Evolutionary conservation across 306 rosid species (phyloP), one percentile per base, ranked within the genome.

Genomic region (Inga laurina): DNA sequence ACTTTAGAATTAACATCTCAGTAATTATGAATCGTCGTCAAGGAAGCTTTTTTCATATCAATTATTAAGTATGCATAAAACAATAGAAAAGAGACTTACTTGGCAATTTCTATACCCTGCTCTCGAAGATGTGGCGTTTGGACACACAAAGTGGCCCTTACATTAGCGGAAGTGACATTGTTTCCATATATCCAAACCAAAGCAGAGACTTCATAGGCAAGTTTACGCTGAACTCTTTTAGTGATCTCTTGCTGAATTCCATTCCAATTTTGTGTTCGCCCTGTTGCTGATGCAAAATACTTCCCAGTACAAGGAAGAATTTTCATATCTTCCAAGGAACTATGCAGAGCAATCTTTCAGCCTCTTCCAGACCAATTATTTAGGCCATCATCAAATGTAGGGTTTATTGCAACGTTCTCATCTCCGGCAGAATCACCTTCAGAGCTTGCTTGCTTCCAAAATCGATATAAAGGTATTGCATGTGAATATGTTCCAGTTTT

Each of bases 181-280:
- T 89, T 92, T 35, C 99, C 97, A 80, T 82, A 90, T 88, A 93
- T 88, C 51, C 93, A 90, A 83, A 90, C 97, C 68, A 92, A 71
- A 46, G 93, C 93, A 49, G 94, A 83, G 75, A 88, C 91, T 64
- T 92, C 94, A 72, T 96, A 93, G 21, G 90, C 98, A 67, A 92
- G 92, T 87, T 93, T 96, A 68, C 98, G 90, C 84, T 91, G 90
- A 81, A 96, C 93, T 87, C 91, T 84, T 86, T 85, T 93, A 7
- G 97, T 96, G 85, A 96, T 91, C 78, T 96, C 99, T 82, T 91
- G 99, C 88, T 96, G 98, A 84, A 96, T 91, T 27, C 97, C 99
- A 45, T 91, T 93, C 99, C 97, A 93, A 88, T 81, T 93, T 84
- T 92, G 97, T 0, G 93, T 90, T 51, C 97, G 94, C 80, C 91